Evolutionary conservation across 2,329 filamentous ascomycete species (phyloP).

Genomic region (Clonostachys sp.): DNA sequence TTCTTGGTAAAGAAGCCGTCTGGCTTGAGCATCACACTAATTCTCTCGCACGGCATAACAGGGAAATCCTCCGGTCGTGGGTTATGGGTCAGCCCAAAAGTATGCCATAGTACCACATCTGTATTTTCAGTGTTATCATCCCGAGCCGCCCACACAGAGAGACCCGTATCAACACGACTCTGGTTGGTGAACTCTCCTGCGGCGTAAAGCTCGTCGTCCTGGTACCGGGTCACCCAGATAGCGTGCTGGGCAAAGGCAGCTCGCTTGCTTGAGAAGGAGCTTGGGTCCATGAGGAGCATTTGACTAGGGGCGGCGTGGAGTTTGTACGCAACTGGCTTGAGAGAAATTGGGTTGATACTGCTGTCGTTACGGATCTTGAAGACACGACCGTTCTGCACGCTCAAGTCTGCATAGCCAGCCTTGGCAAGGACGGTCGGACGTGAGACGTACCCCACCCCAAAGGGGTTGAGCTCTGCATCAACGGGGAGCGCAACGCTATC

Average conservation of each 20-base stretch:
- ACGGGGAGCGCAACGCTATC: conserved; percentile 32
- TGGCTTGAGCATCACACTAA: conserved; percentile 44
- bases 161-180: conserved; percentile 30
- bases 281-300: conserved; percentile 37
- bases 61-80: conserved; percentile 64
- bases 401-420: conserved; percentile 42
- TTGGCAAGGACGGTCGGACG: conserved; percentile 32
- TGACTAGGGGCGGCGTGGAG: conserved; percentile 38
- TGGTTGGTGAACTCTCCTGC: conserved; percentile 48
- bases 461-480: conserved; percentile 37
- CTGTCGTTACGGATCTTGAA: conserved; percentile 42
- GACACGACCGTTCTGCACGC: conserved; percentile 38
- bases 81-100: conserved; percentile 58
- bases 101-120: conserved; percentile 53
- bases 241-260: conserved; percentile 40
- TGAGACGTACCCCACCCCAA: conserved; percentile 40
- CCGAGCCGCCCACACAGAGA: conserved; percentile 16
- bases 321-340: conserved; percentile 44
- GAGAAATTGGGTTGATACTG: conserved; percentile 39
- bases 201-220: conserved; percentile 44
- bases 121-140: conserved; percentile 20
- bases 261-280: conserved; percentile 33
- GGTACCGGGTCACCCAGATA: conserved; percentile 43
- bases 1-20: conserved; percentile 37
- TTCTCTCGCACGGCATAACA: conserved; percentile 60